phyloP scores from a whole-genome alignment of 345 rosid genomes.

The Acer saccharum region DNA sequence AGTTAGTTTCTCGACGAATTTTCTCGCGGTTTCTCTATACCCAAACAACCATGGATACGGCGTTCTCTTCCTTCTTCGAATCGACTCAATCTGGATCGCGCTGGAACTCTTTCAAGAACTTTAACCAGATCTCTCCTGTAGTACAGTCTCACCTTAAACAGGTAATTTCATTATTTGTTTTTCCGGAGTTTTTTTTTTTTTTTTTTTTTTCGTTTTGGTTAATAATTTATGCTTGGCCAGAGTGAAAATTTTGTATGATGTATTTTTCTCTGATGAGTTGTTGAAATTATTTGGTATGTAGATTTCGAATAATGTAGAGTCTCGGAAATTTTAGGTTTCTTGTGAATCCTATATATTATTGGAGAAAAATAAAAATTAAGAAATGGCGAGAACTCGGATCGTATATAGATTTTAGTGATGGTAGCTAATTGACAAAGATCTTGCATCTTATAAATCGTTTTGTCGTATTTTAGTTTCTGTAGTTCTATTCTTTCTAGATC shows the following conservation, averaged over 20 bases:
- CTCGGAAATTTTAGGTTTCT: neutral
- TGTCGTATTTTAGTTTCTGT: too few relatives aligned
- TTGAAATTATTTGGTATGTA: neutral
- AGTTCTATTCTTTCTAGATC: neutral
- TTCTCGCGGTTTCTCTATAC: neutral
- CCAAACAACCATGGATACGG: constrained; percentile 56
- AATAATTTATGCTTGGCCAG: neutral
- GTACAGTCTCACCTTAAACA: constrained; percentile 89
- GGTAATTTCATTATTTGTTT: constrained; percentile 38
- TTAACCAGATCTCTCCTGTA: constrained; percentile 72
- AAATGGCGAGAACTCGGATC: neutral
- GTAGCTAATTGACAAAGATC: too few relatives aligned
- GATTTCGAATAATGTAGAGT: too few relatives aligned
- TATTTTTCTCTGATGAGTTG: neutral
- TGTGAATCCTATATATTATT: neutral
- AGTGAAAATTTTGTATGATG: neutral
- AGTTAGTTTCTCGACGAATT: neutral
- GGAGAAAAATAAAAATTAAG: too few relatives aligned
- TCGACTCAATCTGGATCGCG: constrained; percentile 28
- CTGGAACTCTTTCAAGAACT: constrained; percentile 67
- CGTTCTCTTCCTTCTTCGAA: constrained; percentile 81
- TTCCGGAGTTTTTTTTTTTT: too few relatives aligned
- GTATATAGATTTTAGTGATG: neutral
- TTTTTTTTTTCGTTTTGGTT: neutral
- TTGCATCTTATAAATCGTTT: too few relatives aligned